Conservation (phyloP, 2,329 filamentous ascomycete genomes). For the Diaporthe sp. region DNA sequence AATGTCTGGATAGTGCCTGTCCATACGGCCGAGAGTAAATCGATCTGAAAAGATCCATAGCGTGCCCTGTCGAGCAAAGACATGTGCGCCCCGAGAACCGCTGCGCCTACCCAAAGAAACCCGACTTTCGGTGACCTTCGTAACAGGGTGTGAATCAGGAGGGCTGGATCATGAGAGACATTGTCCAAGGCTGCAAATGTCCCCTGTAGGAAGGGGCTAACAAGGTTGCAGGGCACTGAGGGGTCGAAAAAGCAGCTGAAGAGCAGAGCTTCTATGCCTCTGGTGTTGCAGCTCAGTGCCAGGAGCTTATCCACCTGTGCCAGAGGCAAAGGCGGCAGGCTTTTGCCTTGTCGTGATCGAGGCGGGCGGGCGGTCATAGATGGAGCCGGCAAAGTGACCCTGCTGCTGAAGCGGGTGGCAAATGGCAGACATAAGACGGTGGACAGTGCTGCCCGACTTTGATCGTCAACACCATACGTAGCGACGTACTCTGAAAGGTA, state of each 20-base stretch:
- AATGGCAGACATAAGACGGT: constrained; percentile 27
- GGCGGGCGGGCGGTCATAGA: neutral
- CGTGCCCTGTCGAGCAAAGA: constrained; percentile 3
- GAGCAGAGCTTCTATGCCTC: constrained; percentile 1
- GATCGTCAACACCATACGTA: neutral
- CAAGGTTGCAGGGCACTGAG: neutral
- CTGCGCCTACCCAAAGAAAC: constrained; percentile 1
- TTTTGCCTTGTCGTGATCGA: neutral
- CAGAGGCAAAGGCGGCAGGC: neutral
- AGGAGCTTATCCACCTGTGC: constrained; percentile 14
- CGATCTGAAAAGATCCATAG: neutral
- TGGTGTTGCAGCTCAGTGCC: constrained; percentile 10
- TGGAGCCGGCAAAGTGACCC: neutral
- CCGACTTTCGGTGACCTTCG: neutral
- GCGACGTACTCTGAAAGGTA: constrained; percentile 18
- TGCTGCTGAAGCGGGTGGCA: neutral
- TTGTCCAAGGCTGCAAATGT: constrained; percentile 19
- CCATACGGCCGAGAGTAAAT: constrained; percentile 10
- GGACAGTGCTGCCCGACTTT: constrained; percentile 26
- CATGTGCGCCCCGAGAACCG: neutral
- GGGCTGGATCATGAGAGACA: neutral
- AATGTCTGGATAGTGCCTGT: constrained; percentile 9
- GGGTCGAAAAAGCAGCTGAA: constrained; percentile 10
- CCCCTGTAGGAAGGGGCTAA: constrained; percentile 11
- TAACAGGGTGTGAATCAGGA: neutral